Percentiles rank a stretch among this genome's conserved stretches.
Evolutionary conservation across 805 yeast genomes (phyloP).

Genomic region (Ogataea haglerorum): DNA sequence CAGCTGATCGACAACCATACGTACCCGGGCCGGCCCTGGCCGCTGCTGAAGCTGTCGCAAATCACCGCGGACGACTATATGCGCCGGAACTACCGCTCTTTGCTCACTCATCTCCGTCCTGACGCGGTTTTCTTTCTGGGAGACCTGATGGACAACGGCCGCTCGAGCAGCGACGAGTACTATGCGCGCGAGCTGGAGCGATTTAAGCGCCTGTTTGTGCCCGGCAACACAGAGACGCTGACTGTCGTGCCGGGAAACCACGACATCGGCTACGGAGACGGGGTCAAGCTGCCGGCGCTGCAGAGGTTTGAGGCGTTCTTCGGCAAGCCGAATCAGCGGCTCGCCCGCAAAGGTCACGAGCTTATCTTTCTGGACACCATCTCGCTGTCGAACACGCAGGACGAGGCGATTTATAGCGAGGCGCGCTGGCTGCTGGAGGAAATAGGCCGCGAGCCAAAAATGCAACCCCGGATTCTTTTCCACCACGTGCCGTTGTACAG

Average conservation of each 20-base stretch:
- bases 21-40: conserved; percentile 61
- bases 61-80: conserved; percentile 74
- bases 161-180: conserved; percentile 77
- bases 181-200: conserved; percentile 58
- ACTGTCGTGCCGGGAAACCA: conserved; percentile 81
- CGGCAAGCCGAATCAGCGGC: conserved; percentile 62
- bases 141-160: conserved; percentile 92
- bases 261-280: conserved; percentile 90
- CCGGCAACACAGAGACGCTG: conserved; percentile 42
- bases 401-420: conserved; percentile 41
- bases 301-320: conserved; percentile 67
- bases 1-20: conserved; percentile 88
- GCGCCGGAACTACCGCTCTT: conserved; percentile 59
- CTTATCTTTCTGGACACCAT: conserved; percentile 78
- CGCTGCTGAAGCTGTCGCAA: conserved; percentile 51
- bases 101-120: conserved; percentile 66
- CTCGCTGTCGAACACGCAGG: conserved; percentile 61
- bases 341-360: conserved; percentile 66
- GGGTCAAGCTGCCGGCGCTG: conserved; percentile 52
- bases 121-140: conserved; percentile 79
- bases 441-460: conserved; percentile 28
- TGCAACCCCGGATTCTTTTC: conserved; percentile 62
- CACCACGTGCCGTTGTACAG: conserved; percentile 89
- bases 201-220: conserved; percentile 57
- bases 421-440: conserved; percentile 52